Conservation (phyloP, 306 rosid species). For the Malus orientalis region DNA sequence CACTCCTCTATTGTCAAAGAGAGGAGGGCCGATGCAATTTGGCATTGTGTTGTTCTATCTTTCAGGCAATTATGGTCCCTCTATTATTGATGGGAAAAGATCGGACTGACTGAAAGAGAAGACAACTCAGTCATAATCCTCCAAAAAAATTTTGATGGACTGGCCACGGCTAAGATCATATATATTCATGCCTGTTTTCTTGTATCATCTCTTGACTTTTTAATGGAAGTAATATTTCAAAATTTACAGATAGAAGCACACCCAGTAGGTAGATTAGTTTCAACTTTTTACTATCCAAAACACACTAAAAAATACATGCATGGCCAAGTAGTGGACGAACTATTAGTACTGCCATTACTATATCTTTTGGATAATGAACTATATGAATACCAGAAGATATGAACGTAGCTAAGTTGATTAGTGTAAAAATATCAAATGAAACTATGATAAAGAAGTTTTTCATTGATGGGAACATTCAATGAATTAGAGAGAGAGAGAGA, state of each 20-base stretch:
- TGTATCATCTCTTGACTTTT: not conserved
- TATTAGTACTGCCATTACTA: no score
- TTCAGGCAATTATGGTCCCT: slow-evolving; percentile 1
- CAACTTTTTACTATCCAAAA: no score
- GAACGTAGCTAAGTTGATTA: no score
- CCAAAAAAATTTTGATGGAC: not conserved
- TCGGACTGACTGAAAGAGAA: not conserved
- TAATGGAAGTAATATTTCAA: not conserved
- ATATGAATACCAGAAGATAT: no score
- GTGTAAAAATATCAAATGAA: no score
- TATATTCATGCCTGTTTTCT: not conserved
- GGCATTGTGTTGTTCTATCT: not conserved
- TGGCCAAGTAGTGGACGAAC: no score
- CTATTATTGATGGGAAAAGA: not conserved
- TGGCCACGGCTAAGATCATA: not conserved
- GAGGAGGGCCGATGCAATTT: not conserved
- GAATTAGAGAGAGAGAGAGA: no score
- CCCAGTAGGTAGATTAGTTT: not conserved
- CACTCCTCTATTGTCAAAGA: not conserved
- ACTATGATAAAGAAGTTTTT: no score
- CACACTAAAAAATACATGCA: no score
- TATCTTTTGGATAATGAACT: no score
- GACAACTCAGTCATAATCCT: not conserved
- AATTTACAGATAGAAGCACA: not conserved
- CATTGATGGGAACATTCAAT: no score